Evolutionary conservation across 345 rosid species (phyloP).

Genomic region (Pelargonium nanum): DNA sequence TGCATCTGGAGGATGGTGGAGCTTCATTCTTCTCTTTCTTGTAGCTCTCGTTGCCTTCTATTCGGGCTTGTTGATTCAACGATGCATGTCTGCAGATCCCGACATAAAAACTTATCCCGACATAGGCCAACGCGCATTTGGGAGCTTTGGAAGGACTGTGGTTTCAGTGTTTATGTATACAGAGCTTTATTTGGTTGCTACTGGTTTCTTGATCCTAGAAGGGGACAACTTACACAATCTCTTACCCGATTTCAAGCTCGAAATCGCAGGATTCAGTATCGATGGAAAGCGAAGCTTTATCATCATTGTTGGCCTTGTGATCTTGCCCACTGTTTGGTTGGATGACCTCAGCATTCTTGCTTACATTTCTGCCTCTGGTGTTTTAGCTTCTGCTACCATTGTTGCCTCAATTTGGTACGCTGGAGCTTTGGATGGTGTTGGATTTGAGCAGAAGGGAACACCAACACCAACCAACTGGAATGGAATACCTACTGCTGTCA

Average conservation of each 20-base stretch:
- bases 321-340: conserved; percentile 34
- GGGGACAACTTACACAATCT: conserved; percentile 39
- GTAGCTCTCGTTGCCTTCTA: conserved; percentile 28
- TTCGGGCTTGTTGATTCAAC: conserved; percentile 24
- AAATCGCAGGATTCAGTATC: conserved; percentile 17
- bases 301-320: conserved; percentile 17
- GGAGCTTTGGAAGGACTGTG: conserved; percentile 28
- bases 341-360: conserved; percentile 25
- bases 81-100: conserved; percentile 26
- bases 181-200: conserved; percentile 40
- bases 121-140: conserved; percentile 32
- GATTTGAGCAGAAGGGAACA: conserved; percentile 26
- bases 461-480: conserved; percentile 17
- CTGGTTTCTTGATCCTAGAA: conserved; percentile 30
- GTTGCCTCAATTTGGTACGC: conserved; percentile 28
- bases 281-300: conserved; percentile 25
- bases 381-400: conserved; percentile 24
- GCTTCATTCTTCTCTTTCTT: conserved; percentile 24
- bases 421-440: conserved; percentile 19
- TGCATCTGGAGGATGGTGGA: conserved; percentile 41
- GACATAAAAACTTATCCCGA: conserved; percentile 22
- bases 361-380: conserved; percentile 40
- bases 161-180: conserved; percentile 29
- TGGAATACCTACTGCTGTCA: conserved; percentile 34
- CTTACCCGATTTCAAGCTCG: conserved; percentile 20